These are phyloP conservation scores for Mortierella sp. DNA, from an alignment of 371 early-diverging fungal genomes.

Conservation along the genomic window DNA sequence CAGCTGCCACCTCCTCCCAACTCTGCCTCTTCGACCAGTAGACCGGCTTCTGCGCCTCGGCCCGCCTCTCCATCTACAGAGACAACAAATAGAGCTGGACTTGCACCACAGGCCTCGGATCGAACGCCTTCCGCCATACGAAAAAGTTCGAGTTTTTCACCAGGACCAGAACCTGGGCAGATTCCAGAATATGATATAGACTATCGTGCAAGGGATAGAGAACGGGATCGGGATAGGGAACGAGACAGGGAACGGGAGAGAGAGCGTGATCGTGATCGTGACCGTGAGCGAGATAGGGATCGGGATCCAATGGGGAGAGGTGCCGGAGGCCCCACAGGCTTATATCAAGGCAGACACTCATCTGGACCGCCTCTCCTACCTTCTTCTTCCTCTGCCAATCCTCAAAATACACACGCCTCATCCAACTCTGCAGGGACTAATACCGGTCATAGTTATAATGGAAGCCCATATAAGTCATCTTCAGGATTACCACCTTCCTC, in stretches of 20 bases:
- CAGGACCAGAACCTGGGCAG: slow-evolving; percentile 49
- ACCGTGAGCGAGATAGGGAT: slow-evolving; percentile 36
- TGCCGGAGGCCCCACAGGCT: slow-evolving; percentile 10
- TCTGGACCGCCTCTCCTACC: slow-evolving; percentile 12
- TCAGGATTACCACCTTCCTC: slow-evolving; percentile 21
- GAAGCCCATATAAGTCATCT: slow-evolving; percentile 30
- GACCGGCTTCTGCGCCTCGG: slow-evolving; percentile 17
- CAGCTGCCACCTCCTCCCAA: slow-evolving; percentile 48
- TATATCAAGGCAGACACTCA: slow-evolving; percentile 23
- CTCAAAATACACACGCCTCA: slow-evolving; percentile 14
- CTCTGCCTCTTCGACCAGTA: slow-evolving; percentile 9
- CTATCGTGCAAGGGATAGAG: slow-evolving; percentile 30
- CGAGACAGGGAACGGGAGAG: slow-evolving; percentile 38
- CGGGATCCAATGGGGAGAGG: slow-evolving; percentile 20
- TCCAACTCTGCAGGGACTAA: slow-evolving; percentile 8
- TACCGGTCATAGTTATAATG: slow-evolving; percentile 15
- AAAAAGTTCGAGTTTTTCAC: slow-evolving; percentile 22
- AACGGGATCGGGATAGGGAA: slow-evolving; percentile 39
- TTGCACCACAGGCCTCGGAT: slow-evolving; percentile 9
- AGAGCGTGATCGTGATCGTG: slow-evolving; percentile 33
- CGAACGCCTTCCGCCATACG: slow-evolving; percentile 8
- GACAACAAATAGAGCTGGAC: not conserved
- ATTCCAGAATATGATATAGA: slow-evolving; percentile 53
- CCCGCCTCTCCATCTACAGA: slow-evolving; percentile 9
- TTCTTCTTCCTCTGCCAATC: slow-evolving; percentile 8